A percentile compares a stretch with the other conserved stretches of the same genome.
Evolutionary conservation across 1,284 basidiomycete species (phyloP).

Genomic region (Leccinum pallidistipes): DNA sequence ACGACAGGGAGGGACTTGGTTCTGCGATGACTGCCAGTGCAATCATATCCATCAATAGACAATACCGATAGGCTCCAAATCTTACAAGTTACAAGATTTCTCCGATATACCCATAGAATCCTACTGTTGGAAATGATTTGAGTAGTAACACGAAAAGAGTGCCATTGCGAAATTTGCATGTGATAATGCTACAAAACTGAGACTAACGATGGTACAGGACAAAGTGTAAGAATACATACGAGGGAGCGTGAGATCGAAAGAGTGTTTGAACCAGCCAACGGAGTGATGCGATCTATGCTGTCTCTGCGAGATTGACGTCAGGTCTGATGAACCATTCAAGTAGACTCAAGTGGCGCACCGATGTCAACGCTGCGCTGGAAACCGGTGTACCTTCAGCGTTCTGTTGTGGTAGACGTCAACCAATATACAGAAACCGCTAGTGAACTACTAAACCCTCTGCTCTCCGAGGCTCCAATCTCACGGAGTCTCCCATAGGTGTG

Average conservation of each 20-base stretch:
- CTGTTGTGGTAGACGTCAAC: conserved; percentile 11
- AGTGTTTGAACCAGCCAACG: conserved; percentile 11
- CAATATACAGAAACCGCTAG: neutral
- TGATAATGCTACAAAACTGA: too few species aligned
- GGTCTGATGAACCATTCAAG: neutral
- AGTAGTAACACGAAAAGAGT: too few species aligned
- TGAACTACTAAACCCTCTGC: conserved; percentile 11
- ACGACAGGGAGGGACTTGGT: too few species aligned
- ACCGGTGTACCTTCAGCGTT: neutral
- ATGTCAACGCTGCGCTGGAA: conserved; percentile 8
- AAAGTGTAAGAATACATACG: conserved; percentile 1
- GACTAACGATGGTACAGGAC: conserved; percentile 1
- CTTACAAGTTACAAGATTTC: too few species aligned
- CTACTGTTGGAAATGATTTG: too few species aligned
- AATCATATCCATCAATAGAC: too few species aligned
- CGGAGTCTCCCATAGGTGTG: neutral
- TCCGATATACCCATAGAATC: too few species aligned
- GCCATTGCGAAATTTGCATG: too few species aligned
- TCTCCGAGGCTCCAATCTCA: neutral
- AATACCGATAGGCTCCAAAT: too few species aligned
- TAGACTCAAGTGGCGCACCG: neutral
- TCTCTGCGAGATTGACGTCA: neutral
- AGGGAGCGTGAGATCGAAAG: neutral
- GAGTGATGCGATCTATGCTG: conserved; percentile 4
- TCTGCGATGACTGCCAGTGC: too few species aligned